A percentile compares a stretch with the other conserved stretches of the same genome.
Conservation (phyloP, 2,329 filamentous ascomycete genomes). For the Botrytis fragariae region DNA sequence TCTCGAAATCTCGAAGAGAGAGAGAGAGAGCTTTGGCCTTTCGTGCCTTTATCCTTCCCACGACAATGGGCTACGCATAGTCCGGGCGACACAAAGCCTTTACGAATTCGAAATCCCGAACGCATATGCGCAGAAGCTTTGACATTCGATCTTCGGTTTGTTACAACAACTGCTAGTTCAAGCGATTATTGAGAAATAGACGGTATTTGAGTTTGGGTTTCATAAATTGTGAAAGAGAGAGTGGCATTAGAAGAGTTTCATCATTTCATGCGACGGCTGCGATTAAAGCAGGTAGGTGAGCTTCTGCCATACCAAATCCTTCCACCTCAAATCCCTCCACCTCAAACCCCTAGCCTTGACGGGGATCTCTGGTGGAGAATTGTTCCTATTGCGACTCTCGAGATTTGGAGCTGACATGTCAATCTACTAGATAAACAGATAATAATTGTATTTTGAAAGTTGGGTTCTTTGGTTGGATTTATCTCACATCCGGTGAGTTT, state of each 20-base stretch:
- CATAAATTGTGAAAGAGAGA: conserved; percentile 26
- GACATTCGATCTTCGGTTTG: conserved; percentile 28
- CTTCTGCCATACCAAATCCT: neutral
- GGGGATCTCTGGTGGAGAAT: neutral
- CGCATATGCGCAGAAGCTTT: conserved; percentile 29
- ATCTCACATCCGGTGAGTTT: conserved; percentile 20
- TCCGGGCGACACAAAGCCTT: conserved; percentile 35
- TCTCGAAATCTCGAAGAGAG: neutral
- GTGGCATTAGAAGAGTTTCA: conserved; percentile 20
- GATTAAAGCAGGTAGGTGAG: conserved; percentile 28
- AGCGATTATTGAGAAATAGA: conserved; percentile 26
- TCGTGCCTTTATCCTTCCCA: conserved; percentile 23
- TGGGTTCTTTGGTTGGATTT: neutral
- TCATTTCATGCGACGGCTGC: conserved; percentile 26
- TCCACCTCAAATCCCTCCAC: neutral
- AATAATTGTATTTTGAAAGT: conserved; percentile 18
- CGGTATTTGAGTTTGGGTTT: conserved; percentile 23
- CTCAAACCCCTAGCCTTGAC: neutral
- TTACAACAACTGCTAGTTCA: conserved; percentile 27
- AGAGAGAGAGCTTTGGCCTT: conserved; percentile 24
- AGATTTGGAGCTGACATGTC: conserved; percentile 1
- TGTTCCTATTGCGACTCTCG: neutral
- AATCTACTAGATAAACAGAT: conserved; percentile 23
- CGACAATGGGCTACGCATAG: conserved; percentile 38
- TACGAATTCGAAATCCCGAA: conserved; percentile 13